Evolutionary conservation across 305 asterid genomes (phyloP).

Genomic region (Ajuga reptans): DNA sequence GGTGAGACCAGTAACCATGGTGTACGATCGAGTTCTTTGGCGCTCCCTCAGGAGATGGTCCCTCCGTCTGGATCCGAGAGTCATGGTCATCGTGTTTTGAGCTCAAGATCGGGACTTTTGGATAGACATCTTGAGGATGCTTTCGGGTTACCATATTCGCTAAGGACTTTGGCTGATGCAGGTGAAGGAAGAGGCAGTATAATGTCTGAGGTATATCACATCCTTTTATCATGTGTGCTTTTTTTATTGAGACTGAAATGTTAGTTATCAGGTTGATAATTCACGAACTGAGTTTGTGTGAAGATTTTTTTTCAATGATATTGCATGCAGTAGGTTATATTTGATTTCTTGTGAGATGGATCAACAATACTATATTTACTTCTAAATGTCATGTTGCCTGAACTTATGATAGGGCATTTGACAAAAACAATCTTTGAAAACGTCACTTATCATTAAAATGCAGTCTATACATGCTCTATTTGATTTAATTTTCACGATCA

Average conservation of each 20-base stretch:
- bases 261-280: background rate
- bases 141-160: slow-evolving; percentile 48
- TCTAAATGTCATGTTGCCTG: background rate
- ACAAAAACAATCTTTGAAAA: background rate
- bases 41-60: slow-evolving; percentile 38
- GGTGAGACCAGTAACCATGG: slow-evolving; percentile 34
- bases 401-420: background rate
- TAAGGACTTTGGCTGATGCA: slow-evolving; percentile 53
- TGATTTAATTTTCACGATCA: background rate
- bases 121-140: slow-evolving; percentile 66
- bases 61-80: slow-evolving; percentile 40
- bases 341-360: background rate
- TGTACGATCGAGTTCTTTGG: slow-evolving; percentile 29
- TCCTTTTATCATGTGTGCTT: background rate
- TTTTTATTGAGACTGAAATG: background rate
- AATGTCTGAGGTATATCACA: slow-evolving; percentile 51
- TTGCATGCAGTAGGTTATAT: background rate
- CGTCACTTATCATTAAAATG: background rate
- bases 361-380: background rate
- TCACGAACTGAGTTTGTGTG: background rate
- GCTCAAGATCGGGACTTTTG: slow-evolving; percentile 53
- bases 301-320: background rate
- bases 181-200: slow-evolving; percentile 71
- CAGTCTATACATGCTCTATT: background rate
- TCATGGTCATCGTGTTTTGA: slow-evolving; percentile 34